Conservation (phyloP, 2,329 filamentous ascomycete genomes). For the Fusarium metavorans region DNA sequence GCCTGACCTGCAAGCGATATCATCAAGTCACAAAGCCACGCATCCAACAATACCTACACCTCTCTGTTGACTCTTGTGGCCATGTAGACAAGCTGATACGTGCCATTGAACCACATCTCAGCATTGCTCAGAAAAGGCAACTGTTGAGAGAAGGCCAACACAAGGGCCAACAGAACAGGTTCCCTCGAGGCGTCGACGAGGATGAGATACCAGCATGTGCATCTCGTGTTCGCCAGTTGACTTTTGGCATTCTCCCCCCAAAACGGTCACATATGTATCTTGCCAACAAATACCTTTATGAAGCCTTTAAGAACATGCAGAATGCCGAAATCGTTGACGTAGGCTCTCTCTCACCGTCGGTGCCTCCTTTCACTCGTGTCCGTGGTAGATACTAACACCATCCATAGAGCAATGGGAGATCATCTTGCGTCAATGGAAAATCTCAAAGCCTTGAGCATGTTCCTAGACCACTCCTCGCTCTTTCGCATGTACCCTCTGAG, state of each 20-base stretch:
- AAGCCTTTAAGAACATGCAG: neutral
- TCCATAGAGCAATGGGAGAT: neutral
- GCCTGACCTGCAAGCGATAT: neutral
- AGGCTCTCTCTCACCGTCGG: neutral
- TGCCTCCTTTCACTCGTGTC: neutral
- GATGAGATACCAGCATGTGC: neutral
- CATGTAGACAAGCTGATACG: neutral
- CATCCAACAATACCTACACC: neutral
- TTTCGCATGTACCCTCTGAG: neutral
- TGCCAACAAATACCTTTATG: neutral
- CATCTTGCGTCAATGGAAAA: neutral
- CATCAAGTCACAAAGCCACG: neutral
- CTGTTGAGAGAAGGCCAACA: neutral
- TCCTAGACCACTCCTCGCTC: neutral
- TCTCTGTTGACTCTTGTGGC: neutral
- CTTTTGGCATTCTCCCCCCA: neutral
- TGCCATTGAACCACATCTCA: neutral
- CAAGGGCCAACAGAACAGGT: neutral
- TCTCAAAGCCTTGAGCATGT: neutral
- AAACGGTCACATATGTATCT: neutral
- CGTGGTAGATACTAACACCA: neutral
- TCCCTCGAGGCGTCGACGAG: neutral
- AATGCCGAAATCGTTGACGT: neutral
- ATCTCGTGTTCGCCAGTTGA: neutral
- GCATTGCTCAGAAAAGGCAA: neutral